Conservation (phyloP, 2,329 filamentous ascomycete genomes). For the Periconia digitata region DNA sequence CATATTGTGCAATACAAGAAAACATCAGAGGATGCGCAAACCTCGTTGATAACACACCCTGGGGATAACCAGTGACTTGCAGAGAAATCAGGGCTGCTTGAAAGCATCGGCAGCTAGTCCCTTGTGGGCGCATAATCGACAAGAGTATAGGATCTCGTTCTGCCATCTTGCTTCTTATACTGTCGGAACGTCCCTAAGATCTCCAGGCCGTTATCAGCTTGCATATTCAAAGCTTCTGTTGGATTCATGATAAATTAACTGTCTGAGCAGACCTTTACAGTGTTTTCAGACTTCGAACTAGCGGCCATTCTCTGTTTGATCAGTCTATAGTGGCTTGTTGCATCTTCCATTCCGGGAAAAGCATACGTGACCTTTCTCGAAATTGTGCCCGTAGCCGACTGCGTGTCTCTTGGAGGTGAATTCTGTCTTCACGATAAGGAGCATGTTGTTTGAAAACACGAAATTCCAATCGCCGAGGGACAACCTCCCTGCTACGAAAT, state of each 20-base stretch:
- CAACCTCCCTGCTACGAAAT: conserved; percentile 26
- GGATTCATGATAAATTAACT: conserved; percentile 12
- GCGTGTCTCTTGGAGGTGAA: conserved; percentile 23
- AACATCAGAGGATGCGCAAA: no score
- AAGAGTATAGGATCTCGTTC: conserved; percentile 11
- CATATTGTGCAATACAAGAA: no score
- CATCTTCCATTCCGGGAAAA: conserved; percentile 23
- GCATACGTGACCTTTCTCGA: conserved; percentile 27
- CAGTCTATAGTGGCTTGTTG: conserved; percentile 32
- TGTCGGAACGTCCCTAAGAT: no score
- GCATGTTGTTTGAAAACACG: conserved; percentile 24
- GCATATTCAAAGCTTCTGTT: conserved; percentile 9
- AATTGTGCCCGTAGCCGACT: conserved; percentile 25
- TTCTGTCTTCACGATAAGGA: conserved; percentile 30
- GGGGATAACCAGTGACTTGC: no score
- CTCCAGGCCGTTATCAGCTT: no score
- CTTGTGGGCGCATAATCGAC: not conserved
- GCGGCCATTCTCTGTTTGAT: conserved; percentile 31
- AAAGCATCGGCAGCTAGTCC: no score
- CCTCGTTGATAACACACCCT: no score
- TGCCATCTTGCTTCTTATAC: no score
- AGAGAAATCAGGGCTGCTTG: no score
- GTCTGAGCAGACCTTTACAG: conserved; percentile 29
- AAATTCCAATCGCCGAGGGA: conserved; percentile 27
- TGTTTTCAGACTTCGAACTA: conserved; percentile 25